phyloP scores from a whole-genome alignment of 164 flowering plant species.

The Magnolia changhungtana region DNA sequence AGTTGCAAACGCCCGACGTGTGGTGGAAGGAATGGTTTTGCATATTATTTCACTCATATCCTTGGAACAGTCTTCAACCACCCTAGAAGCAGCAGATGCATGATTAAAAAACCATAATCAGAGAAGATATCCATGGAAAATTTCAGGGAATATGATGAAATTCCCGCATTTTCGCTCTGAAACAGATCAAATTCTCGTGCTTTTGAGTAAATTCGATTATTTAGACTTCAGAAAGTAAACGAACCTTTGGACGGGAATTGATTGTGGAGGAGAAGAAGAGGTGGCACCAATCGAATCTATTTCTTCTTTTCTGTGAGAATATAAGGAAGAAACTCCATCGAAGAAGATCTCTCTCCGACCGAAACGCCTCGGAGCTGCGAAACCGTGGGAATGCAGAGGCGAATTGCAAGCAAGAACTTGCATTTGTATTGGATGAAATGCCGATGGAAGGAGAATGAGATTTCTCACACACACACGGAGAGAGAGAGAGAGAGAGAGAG shows the following conservation, averaged over 20 bases:
- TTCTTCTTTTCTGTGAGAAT: constrained; percentile 11
- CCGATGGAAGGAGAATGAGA: background rate
- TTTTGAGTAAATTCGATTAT: background rate
- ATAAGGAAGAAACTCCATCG: constrained; percentile 41
- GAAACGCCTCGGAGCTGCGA: constrained; percentile 17
- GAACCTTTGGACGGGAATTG: constrained; percentile 33
- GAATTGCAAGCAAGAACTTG: constrained; percentile 39
- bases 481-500: background rate
- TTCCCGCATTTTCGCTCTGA: background rate
- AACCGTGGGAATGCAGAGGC: constrained; percentile 15
- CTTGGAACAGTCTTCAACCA: constrained; percentile 16
- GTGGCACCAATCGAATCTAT: constrained; percentile 3
- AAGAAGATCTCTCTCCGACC: constrained; percentile 43
- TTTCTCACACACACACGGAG: background rate
- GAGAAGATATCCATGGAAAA: background rate
- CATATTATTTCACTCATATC: constrained; percentile 26
- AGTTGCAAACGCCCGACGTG: constrained; percentile 55
- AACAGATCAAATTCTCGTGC: background rate
- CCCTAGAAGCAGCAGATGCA: constrained; percentile 25
- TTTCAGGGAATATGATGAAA: background rate
- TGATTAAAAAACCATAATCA: background rate
- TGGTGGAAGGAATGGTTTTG: constrained; percentile 30
- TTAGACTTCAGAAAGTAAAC: background rate
- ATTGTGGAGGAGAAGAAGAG: constrained; percentile 17
- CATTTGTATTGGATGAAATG: constrained; percentile 22